phyloP scores from a whole-genome alignment of 1,284 basidiomycete genomes.

The Fomitopsis schrenkii region DNA sequence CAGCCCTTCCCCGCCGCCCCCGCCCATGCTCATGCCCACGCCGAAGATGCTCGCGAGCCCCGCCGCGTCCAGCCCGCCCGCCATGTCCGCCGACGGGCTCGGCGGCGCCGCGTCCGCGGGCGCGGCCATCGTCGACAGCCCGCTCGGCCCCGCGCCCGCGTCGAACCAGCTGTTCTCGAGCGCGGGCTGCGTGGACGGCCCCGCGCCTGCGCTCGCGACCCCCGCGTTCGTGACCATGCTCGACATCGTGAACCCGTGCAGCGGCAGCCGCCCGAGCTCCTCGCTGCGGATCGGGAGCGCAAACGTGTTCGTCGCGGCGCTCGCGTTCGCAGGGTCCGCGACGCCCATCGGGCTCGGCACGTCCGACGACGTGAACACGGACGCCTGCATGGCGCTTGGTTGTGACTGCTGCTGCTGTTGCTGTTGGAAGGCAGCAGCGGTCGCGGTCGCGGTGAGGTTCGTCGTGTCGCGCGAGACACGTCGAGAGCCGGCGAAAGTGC shows the following conservation, averaged over 20 bases:
- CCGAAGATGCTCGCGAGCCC: conserved; percentile 2
- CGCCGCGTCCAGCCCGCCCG: not conserved
- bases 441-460: conserved; percentile 6
- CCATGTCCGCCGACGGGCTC: not conserved
- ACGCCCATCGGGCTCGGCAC: not conserved
- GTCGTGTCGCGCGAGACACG: conserved; percentile 24
- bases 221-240: not conserved
- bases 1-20: not conserved
- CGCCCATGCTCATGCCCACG: not conserved
- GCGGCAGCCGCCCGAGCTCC: conserved; percentile 51
- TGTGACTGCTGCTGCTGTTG: too few relatives aligned
- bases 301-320: conserved; percentile 9
- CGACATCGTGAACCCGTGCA: conserved; percentile 30
- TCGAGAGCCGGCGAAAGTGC: conserved; percentile 30
- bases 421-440: conserved; percentile 7
- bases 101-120: not conserved
- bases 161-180: not conserved
- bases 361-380: not conserved
- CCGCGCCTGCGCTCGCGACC: not conserved
- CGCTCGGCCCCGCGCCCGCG: not conserved
- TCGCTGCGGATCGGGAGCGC: conserved; percentile 54
- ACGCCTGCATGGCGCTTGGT: conserved; percentile 9
- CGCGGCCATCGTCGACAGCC: not conserved
- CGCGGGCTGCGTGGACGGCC: not conserved
- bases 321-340: not conserved